Evolutionary conservation across 495 filamentous ascomycete genomes (phyloP).

Genomic region (Tuber borchii): DNA sequence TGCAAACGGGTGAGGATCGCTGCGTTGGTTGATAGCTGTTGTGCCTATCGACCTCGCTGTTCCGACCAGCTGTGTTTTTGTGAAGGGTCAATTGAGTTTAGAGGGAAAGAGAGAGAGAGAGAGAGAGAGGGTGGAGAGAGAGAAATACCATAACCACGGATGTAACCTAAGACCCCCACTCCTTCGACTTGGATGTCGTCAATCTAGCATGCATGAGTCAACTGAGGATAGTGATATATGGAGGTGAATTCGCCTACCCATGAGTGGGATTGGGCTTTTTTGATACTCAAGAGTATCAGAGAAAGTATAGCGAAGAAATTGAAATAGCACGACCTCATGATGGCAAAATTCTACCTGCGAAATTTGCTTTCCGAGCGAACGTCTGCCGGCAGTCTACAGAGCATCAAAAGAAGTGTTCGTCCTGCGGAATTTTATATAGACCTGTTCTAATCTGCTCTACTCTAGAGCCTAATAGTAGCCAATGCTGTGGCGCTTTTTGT

Average conservation of each 20-base stretch:
- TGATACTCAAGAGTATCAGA: not conserved
- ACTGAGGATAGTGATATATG: not conserved
- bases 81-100: conserved; percentile 5
- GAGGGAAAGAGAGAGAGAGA: not conserved
- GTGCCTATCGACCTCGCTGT: conserved; percentile 15
- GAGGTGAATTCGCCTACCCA: not conserved
- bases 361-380: not conserved
- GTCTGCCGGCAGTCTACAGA: not conserved
- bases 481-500: not conserved
- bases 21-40: conserved; percentile 20
- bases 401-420: not conserved
- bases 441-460: not conserved
- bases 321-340: not conserved
- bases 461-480: not conserved
- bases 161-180: conserved; percentile 19
- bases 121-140: not conserved
- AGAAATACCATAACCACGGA: conserved; percentile 19
- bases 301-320: not conserved
- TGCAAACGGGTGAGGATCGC: conserved; percentile 8
- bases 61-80: conserved; percentile 10
- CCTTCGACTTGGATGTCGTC: conserved; percentile 18
- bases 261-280: not conserved
- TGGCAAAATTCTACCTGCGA: conserved; percentile 4
- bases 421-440: not conserved
- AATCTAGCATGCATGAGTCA: conserved; percentile 6